Conservation (phyloP, 2,329 filamentous ascomycete species). For the Beauveria scarabaeidicola region DNA sequence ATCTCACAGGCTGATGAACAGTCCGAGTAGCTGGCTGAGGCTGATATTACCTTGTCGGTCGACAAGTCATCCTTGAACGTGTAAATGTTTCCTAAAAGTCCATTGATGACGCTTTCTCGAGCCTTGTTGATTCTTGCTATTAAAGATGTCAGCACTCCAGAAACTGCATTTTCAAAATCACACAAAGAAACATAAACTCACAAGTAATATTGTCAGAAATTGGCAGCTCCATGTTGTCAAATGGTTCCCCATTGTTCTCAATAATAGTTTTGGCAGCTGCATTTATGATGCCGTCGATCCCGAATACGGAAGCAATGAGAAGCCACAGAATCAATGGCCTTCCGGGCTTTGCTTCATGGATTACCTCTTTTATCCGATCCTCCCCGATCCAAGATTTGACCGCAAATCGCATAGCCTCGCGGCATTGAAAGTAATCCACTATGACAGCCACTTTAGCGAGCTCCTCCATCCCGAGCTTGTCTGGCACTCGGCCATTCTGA, state of each 20-base stretch:
- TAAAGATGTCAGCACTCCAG: not conserved
- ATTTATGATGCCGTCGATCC: not conserved
- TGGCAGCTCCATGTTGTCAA: not conserved
- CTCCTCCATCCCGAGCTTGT: conserved; percentile 12
- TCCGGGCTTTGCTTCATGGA: not conserved
- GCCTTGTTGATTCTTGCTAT: not conserved
- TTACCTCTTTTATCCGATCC: not conserved
- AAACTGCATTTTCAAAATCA: not conserved
- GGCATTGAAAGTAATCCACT: conserved; percentile 5
- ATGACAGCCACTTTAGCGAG: conserved; percentile 2
- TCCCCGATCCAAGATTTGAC: not conserved
- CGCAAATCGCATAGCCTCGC: conserved; percentile 10
- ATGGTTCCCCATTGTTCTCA: not conserved
- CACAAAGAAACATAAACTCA: not conserved
- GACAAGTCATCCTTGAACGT: not conserved
- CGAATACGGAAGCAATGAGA: not conserved
- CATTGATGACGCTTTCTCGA: not conserved
- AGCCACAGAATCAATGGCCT: not conserved
- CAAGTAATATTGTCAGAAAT: not conserved
- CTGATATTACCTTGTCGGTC: not conserved
- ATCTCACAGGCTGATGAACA: not conserved
- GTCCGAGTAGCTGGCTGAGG: no score
- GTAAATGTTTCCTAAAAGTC: not conserved
- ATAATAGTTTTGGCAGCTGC: not conserved
- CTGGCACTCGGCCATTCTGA: not conserved